A percentile compares a stretch with the other conserved stretches of the same genome.
Conservation (phyloP, 768 basidiomycete species). For the Guyanaporus albipodus region DNA sequence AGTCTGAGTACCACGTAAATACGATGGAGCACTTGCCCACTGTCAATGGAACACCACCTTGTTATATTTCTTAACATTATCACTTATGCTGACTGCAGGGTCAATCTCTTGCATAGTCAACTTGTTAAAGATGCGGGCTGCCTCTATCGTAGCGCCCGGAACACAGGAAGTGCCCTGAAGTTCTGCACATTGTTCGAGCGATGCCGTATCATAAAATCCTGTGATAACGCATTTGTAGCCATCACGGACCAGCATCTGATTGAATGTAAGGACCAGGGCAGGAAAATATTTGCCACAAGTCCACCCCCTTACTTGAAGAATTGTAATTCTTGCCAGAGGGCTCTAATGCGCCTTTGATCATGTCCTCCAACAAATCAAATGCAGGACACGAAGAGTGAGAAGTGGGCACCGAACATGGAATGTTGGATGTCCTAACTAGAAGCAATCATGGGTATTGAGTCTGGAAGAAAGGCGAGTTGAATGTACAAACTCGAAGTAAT, state of each 20-base stretch:
- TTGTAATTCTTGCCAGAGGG: not conserved
- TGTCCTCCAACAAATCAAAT: not conserved
- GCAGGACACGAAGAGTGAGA: not conserved
- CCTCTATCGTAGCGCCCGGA: not conserved
- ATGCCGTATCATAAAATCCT: not conserved
- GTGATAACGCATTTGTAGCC: not conserved
- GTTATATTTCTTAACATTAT: too few species aligned
- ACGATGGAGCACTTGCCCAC: not conserved
- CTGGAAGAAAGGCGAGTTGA: not conserved
- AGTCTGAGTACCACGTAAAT: not conserved
- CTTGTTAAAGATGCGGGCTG: not conserved
- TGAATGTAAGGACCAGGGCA: not conserved
- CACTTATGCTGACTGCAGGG: too few species aligned
- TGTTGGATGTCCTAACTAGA: not conserved
- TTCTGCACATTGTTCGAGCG: not conserved
- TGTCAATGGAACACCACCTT: not conserved
- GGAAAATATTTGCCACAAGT: not conserved
- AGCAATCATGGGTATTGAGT: not conserved
- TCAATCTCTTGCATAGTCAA: not conserved
- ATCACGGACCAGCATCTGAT: not conserved
- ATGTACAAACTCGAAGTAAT: not conserved
- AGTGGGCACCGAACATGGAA: not conserved
- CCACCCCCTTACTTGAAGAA: not conserved
- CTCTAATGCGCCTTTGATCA: not conserved
- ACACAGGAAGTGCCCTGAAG: not conserved